Percentiles rank a stretch among this genome's conserved stretches.
phyloP scores from a whole-genome alignment of 1,284 basidiomycete genomes.

The Pseudozyma hubeiensis region DNA sequence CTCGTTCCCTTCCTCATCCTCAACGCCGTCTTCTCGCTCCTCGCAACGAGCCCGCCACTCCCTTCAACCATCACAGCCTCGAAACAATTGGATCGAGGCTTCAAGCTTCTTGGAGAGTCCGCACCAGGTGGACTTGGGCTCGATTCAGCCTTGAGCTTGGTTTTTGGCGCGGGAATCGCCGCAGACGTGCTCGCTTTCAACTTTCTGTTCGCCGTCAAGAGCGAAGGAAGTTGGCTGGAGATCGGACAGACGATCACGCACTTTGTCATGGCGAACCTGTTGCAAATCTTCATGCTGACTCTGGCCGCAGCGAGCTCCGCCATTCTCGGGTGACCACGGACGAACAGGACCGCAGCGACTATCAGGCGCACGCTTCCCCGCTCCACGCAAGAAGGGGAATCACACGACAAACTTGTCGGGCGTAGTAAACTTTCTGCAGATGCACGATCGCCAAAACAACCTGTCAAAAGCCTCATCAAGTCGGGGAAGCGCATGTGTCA shows the following conservation, averaged over 20 bases:
- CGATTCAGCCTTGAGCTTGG: conserved; percentile 34
- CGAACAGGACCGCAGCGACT: too few species aligned
- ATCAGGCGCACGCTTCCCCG: too few species aligned
- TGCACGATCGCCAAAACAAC: too few species aligned
- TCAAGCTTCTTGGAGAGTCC: conserved; percentile 44
- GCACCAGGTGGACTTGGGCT: conserved; percentile 56
- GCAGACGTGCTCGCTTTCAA: conserved; percentile 73
- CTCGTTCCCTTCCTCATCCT: conserved; percentile 73
- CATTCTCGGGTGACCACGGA: conserved; percentile 21
- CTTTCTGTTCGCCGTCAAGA: conserved; percentile 86
- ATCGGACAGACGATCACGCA: conserved; percentile 89
- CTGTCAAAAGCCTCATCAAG: conserved; percentile 1
- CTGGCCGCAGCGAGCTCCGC: conserved; percentile 39
- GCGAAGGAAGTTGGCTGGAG: conserved; percentile 88
- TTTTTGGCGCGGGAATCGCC: conserved; percentile 58
- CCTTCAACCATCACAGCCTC: conserved; percentile 1
- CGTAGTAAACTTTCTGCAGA: not conserved
- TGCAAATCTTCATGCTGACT: conserved; percentile 77
- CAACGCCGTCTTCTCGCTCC: conserved; percentile 74
- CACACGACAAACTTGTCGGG: too few species aligned
- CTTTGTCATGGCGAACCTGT: conserved; percentile 84
- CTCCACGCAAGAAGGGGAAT: too few species aligned
- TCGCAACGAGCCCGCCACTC: conserved; percentile 19
- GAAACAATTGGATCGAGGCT: conserved; percentile 29
- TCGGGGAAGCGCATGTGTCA: not conserved